phyloP scores from a whole-genome alignment of 1,139 yeast genomes.

The Candida albicans region DNA sequence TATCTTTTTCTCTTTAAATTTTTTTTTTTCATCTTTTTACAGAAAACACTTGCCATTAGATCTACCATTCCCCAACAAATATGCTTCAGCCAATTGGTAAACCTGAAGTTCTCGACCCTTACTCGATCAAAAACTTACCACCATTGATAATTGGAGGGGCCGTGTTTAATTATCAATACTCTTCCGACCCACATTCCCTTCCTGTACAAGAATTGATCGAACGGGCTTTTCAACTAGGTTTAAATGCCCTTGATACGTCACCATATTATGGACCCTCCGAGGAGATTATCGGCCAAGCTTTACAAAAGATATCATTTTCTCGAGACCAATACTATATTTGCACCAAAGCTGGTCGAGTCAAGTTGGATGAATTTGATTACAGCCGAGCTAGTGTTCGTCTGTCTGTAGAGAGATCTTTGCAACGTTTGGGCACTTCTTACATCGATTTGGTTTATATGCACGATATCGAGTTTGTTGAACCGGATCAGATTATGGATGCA shows the following conservation, averaged over 20 bases:
- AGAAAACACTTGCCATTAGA: constrained; percentile 1
- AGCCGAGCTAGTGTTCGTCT: constrained; percentile 55
- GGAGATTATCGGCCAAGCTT: constrained; percentile 65
- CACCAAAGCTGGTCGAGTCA: constrained; percentile 84
- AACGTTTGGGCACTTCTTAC: constrained; percentile 63
- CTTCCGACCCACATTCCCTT: constrained; percentile 58
- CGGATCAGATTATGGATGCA: constrained; percentile 59
- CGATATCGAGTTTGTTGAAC: constrained; percentile 79
- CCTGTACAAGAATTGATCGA: constrained; percentile 59
- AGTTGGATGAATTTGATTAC: constrained; percentile 72
- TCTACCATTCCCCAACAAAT: neutral
- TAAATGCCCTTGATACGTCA: constrained; percentile 82
- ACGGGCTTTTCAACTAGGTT: constrained; percentile 64
- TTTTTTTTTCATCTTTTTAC: neutral
- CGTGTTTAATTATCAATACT: constrained; percentile 76
- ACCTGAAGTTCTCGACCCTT: constrained; percentile 18
- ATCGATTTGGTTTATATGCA: constrained; percentile 83
- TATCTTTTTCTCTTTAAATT: no score
- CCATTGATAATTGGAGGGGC: constrained; percentile 83
- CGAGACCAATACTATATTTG: constrained; percentile 71
- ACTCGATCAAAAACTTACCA: constrained; percentile 41
- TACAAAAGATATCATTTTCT: constrained; percentile 44
- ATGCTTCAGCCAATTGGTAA: constrained; percentile 18
- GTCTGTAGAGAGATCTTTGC: constrained; percentile 66
- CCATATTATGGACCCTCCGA: constrained; percentile 95